Evolutionary conservation across 106 monocot species (phyloP).

Genomic region (Dioscorea alata): DNA sequence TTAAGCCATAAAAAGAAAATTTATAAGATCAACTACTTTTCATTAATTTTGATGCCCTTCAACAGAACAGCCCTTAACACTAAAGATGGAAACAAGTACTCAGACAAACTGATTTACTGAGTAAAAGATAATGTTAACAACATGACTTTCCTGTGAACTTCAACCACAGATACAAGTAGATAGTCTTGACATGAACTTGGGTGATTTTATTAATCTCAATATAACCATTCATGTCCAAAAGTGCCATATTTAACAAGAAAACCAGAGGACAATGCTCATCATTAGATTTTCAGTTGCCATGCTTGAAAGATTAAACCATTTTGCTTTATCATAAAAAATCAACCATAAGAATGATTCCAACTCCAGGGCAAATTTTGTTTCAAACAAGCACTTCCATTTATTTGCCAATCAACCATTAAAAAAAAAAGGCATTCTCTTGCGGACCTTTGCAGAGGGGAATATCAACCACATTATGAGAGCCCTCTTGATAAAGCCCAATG

Average conservation of each 20-base stretch:
- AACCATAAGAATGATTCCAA: neutral
- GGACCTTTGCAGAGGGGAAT: conserved; percentile 91
- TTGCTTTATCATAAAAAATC: neutral
- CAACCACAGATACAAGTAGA: too few relatives aligned
- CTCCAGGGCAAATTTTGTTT: neutral
- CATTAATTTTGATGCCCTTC: neutral
- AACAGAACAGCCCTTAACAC: neutral
- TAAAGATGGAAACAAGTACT: neutral
- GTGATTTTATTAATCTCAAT: too few relatives aligned
- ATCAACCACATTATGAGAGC: conserved; percentile 84
- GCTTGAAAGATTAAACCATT: neutral
- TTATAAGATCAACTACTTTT: neutral
- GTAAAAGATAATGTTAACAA: neutral
- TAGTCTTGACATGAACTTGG: too few relatives aligned
- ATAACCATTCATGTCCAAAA: too few relatives aligned
- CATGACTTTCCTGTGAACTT: too few relatives aligned
- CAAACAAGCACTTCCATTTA: neutral
- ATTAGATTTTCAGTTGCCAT: neutral
- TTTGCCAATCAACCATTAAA: neutral
- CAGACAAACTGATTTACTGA: neutral
- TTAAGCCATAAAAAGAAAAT: too few relatives aligned
- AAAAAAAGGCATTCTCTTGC: neutral
- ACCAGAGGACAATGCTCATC: too few relatives aligned
- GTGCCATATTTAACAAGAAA: too few relatives aligned
- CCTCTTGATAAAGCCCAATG: conserved; percentile 86